phyloP scores from a whole-genome alignment of 2,329 filamentous ascomycete species.

The Emmonsiellopsis sp. region DNA sequence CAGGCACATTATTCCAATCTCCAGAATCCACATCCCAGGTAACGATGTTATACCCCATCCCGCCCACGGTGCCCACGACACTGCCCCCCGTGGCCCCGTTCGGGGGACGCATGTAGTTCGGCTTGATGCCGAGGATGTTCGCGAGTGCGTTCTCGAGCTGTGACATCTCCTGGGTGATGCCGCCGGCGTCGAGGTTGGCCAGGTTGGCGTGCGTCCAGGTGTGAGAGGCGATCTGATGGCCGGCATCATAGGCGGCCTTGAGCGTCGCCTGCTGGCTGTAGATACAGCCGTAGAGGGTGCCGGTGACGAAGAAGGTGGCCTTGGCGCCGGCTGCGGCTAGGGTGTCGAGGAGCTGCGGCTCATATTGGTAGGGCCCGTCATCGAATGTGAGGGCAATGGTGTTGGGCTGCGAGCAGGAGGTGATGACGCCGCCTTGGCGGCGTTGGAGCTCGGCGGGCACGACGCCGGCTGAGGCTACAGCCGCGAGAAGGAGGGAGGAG shows the following conservation, averaged over 20 bases:
- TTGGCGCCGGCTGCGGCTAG: slow-evolving; percentile 48
- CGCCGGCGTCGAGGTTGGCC: background rate
- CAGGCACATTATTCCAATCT: slow-evolving; percentile 1
- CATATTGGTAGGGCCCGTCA: slow-evolving; percentile 55
- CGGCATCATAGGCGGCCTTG: slow-evolving; percentile 25
- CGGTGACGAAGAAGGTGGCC: slow-evolving; percentile 57
- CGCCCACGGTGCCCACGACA: background rate
- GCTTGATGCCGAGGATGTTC: slow-evolving; percentile 5
- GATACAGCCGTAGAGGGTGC: slow-evolving; percentile 29
- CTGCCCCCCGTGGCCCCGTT: slow-evolving; percentile 1
- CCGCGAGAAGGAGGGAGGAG: background rate
- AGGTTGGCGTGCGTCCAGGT: slow-evolving; percentile 16
- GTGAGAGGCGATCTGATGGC: slow-evolving; percentile 40
- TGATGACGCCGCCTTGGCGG: slow-evolving; percentile 35
- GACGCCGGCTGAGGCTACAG: background rate
- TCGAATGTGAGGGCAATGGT: slow-evolving; percentile 58
- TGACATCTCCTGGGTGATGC: background rate
- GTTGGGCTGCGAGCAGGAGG: slow-evolving; percentile 35
- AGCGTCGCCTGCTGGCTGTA: slow-evolving; percentile 20
- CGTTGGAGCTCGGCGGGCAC: background rate
- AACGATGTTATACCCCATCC: background rate
- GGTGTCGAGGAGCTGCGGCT: slow-evolving; percentile 48
- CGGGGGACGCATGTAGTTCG: slow-evolving; percentile 6
- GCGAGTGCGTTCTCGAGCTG: slow-evolving; percentile 2
- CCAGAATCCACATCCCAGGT: slow-evolving; percentile 4